Evolutionary conservation across 140 eudicot species (phyloP), one percentile per base, ranked within the genome.

Genomic region (Stevia rebaudiana): DNA sequence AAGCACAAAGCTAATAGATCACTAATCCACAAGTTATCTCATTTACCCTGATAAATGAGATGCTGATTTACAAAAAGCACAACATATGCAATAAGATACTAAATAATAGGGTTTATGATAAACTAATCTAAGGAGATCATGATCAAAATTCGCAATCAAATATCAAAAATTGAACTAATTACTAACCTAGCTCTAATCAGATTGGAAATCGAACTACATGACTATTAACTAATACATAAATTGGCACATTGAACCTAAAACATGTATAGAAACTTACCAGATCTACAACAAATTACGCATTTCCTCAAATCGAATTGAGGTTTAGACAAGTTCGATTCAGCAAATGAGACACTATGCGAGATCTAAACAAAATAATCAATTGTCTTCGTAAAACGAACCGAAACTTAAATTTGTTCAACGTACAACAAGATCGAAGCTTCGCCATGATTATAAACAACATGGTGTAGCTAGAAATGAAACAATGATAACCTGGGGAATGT

Each of bases 211-310:
- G 10, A 61, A 61, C 47, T 37, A 40, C 51, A 25, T 19, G 43
- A 18, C 56, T 19, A 50, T 25, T 5, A 61, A 39, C 33, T 40
- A 33, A 48, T 9, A 39, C 37, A n/a, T 12, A 0, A 23, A 40
- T 0, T 22, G 51, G 5, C 65, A 36, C 43, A 70, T 28, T 60
- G 36, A 71, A 71, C 76, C 76, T 71, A 61, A 33, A 22, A 0
- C 61, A 23, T 22, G 40, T 19, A 47, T 30, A 16, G 21, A 19
- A 15, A 37, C 19, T 21, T 61, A 71, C 76, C 70, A 71, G 76
- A 71, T 71, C 76, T 63, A 71, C 35, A 61, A 48, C 63, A 61
- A 61, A 61, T 71, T 49, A 61, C 61, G 63, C 76, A 39, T 71
- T 49, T 71, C 39, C 63, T 56, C 24, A n/a, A 0, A 56, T 33